Evolutionary conservation across 345 rosid genomes (phyloP), one percentile per base, ranked within the genome.

Genomic region (Lepidium africanum): DNA sequence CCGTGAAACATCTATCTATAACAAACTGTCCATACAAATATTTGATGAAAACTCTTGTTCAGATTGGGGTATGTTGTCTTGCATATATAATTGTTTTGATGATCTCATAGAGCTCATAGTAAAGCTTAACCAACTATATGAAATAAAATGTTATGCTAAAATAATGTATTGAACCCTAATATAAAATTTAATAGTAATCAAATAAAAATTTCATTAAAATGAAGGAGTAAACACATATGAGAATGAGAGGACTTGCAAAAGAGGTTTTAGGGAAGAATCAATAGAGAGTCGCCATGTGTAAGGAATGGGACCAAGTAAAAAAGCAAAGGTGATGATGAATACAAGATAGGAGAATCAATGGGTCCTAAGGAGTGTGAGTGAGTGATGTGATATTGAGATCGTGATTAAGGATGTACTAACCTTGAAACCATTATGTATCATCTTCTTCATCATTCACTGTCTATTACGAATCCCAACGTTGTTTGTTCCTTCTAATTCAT

Each of bases 321-420:
- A 63, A 54, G 69, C 35, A 63, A 54, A 54, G 48, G 32, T 54
- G 63, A 63, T 52, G 30, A 54, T 62, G 41, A 54, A 52, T 46
- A 45, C 61, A 43, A 51, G 69, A 62, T 4, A 5, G 58, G 21
- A 30, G 42, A 49, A 37, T 63, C 42, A 39, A 6, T 73, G 35
- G 63, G 56, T 19, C 69, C 69, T 14, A 36, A 2, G 4, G 1
- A 3, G 14, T 27, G 32, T 27, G 32, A 27, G 32, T 27, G 32
- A 27, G 32, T 27, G 77, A 67, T 74, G 67, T 52, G 73, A 25
- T 2, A 73, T 66, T 12, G 51, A 60, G 27, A 53, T 60, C 30
- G 73, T 73, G 73, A 74, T 74, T 74, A 74, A 67, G 73, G 65
- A 67, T 67, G 78, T 67, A 67, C 78, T 60, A 74, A 67, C 69